Base-by-base conservation (phyloP, 768 basidiomycete species). In the Filobasidium floriforme region DNA sequence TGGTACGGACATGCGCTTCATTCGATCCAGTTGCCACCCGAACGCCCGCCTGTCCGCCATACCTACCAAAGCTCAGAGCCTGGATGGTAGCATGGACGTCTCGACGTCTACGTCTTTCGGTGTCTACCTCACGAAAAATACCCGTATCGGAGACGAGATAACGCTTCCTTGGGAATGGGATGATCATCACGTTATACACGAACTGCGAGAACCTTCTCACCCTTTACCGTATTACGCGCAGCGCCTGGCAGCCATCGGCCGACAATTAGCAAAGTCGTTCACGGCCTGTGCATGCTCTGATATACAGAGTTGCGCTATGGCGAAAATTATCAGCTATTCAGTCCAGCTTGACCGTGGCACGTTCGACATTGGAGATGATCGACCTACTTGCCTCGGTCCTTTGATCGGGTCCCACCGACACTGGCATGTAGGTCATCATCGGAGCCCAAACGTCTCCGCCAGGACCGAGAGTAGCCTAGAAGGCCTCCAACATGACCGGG, bases 131-230 rank as follows among this genome's bases (percentile, higher is more conserved):
- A 78, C 87, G 19, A 79, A 85, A 12, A 88, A 89, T 68, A 82
- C 97, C 69, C 84, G 83, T 63, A 84, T 84, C 41, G 83, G 88
- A 59, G 91, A 92, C 69, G 93, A 97, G 79, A 84, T 97, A 22
- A 85, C 92, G 0, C 79, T 97, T 0, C 89, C 88, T 0, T 97
- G 93, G 92, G 92, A 96, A 75, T 98, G 93, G 93, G 92, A 97
- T 71, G 93, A 98, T 72, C 86, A 86, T 1, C 89, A 90, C 73
- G 86, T 87, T 0, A 84, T 93, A 0, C 92, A 94, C 77, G 80
- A 57, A 24, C 14, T 57, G 14, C 46, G 12, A 12, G 46, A 49
- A 49, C 22, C 3, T 5, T 22, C 15, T 15, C 18, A 15, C 5
- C 6, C 22, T 14, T 12, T 49, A 49, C 5, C 5, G 18, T 49